Evolutionary conservation across 129 eudicot species (phyloP).

Genomic region (Flaveria trinervia): DNA sequence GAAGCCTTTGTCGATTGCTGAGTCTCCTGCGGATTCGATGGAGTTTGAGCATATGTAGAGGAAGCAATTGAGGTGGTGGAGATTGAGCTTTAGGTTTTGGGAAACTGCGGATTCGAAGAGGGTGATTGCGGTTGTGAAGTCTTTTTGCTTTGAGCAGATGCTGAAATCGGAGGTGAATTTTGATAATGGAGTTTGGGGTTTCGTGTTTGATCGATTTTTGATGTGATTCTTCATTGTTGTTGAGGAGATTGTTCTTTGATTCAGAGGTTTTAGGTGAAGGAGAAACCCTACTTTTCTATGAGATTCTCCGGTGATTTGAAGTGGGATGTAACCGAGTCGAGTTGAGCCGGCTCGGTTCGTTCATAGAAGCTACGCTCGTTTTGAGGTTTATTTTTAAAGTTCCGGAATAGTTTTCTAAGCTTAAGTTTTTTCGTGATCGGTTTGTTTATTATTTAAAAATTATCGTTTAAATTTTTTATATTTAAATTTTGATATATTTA

Average conservation of each 20-base stretch:
- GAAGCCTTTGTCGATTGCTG: constrained; percentile 61
- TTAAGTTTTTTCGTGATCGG: no score
- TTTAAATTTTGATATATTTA: no score
- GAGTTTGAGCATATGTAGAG: constrained; percentile 69
- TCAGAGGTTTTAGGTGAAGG: background rate
- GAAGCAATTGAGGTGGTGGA: constrained; percentile 59
- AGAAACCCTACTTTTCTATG: constrained; percentile 28
- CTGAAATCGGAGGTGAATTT: constrained; percentile 57
- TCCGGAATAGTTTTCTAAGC: no score
- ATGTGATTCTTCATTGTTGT: constrained; percentile 22
- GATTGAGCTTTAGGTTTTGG: constrained; percentile 48
- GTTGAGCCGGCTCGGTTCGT: no score
- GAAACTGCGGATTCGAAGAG: constrained; percentile 61
- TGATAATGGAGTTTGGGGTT: constrained; percentile 51
- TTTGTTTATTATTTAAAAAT: no score
- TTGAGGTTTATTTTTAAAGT: no score
- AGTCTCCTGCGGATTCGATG: constrained; percentile 25
- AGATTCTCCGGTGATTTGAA: background rate
- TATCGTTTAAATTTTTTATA: no score
- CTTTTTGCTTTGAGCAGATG: constrained; percentile 54
- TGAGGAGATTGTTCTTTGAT: background rate
- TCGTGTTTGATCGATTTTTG: constrained; percentile 44
- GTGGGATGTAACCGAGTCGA: no score
- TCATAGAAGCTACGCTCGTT: no score
- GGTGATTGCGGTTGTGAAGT: constrained; percentile 50